phyloP scores from a whole-genome alignment of 2,329 filamentous ascomycete genomes.

The Trichoderma sp. region DNA sequence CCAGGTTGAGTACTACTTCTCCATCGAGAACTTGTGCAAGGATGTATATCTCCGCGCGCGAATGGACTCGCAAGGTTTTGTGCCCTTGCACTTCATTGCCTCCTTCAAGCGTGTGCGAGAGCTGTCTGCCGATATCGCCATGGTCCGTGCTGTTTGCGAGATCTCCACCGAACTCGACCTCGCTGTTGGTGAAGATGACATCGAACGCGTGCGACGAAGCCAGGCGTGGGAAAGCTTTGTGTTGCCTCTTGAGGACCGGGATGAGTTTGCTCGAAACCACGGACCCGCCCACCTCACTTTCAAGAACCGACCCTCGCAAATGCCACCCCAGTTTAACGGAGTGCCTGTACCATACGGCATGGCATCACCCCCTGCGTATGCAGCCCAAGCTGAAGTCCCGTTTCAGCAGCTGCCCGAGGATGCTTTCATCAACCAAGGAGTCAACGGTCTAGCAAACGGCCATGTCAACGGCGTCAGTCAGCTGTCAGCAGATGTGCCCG shows the following conservation, averaged over 20 bases:
- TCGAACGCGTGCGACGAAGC: constrained; percentile 74
- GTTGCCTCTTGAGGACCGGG: constrained; percentile 68
- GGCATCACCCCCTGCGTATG: constrained; percentile 33
- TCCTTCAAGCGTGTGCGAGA: constrained; percentile 73
- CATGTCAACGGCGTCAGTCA: constrained; percentile 29
- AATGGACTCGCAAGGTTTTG: constrained; percentile 96
- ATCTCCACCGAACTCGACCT: constrained; percentile 74
- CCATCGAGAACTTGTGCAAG: constrained; percentile 91
- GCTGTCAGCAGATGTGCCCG: constrained; percentile 43
- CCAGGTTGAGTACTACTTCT: constrained; percentile 92
- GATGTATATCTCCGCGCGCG: constrained; percentile 84
- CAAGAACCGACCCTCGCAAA: constrained; percentile 38
- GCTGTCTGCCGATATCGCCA: constrained; percentile 60
- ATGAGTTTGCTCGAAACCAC: constrained; percentile 71
- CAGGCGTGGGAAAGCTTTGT: constrained; percentile 82
- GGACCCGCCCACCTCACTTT: constrained; percentile 54
- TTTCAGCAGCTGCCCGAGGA: constrained; percentile 38
- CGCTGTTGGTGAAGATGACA: constrained; percentile 70
- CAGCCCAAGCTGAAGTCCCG: constrained; percentile 30
- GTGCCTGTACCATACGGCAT: constrained; percentile 36
- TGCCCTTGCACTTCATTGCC: constrained; percentile 75
- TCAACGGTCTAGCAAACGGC: constrained; percentile 33
- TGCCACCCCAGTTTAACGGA: constrained; percentile 35
- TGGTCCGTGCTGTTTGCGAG: constrained; percentile 74
- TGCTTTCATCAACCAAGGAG: constrained; percentile 41